Evolutionary conservation across 345 rosid genomes (phyloP).

Genomic region (Gossypium stocksii): DNA sequence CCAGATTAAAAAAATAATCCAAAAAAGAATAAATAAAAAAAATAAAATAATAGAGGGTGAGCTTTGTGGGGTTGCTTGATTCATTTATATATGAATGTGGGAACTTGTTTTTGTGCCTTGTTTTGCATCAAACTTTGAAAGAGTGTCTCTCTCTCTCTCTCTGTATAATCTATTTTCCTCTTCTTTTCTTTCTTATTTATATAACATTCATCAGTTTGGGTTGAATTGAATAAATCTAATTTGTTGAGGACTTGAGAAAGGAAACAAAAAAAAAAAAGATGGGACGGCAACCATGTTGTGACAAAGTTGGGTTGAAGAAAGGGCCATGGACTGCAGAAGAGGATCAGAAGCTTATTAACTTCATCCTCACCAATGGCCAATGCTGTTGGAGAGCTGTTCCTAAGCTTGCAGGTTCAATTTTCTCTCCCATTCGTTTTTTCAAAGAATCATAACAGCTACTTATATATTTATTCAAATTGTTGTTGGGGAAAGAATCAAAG

Average conservation of each 20-base stretch:
- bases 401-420: conserved; percentile 65
- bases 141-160: background rate
- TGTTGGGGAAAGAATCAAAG: too few relatives aligned
- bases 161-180: background rate
- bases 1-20: background rate
- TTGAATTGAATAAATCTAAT: background rate
- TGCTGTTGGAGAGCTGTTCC: conserved; percentile 99
- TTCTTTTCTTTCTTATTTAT: background rate
- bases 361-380: conserved; percentile 90
- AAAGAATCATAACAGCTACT: too few relatives aligned
- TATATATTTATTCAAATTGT: too few relatives aligned
- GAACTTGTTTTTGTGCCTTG: conserved; percentile 4
- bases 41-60: background rate
- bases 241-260: background rate
- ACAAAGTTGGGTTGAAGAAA: conserved; percentile 91
- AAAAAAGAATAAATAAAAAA: background rate
- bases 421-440: background rate
- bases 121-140: background rate
- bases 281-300: conserved; percentile 98
- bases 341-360: conserved; percentile 84
- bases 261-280: conserved; percentile 20
- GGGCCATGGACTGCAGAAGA: conserved; percentile 98
- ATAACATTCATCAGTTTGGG: background rate
- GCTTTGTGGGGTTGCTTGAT: background rate
- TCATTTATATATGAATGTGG: conserved; percentile 1